Base-by-base conservation (phyloP, 305 asterid species). In the Rubia tinctorum region DNA sequence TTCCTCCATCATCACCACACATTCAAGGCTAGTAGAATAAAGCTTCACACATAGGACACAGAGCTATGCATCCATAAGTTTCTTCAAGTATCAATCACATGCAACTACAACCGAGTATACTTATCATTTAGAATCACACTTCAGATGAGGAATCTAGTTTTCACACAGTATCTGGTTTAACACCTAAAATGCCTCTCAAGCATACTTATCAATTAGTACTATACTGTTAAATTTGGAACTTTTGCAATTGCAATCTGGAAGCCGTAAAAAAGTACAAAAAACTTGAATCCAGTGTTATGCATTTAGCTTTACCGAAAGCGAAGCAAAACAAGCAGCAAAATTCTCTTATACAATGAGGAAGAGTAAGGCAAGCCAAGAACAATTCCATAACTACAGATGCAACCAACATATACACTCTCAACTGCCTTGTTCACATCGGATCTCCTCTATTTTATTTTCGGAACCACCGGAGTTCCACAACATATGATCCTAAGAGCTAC, bases 401-500 rank as follows among this genome's bases (percentile, higher is more conserved):
- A 6, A 17, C 20, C 40, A 37, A 58, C 49, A 30, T n/a, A 45
- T 23, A 27, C 23, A 45, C 34, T 59, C 39, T 43, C 56, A 66
- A 66, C 53, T 43, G 74, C 67, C 12, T 15, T 8, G 40, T 55
- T 55, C 68, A 8, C 68, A 30, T 13, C 8, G 14, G 53, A 15
- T 27, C 22, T 67, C 27, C 58, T 15, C 17, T 69, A 5, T 5
- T 53, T 69, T 34, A 34, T 34, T 11, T n/a, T 18, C 64, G 55
- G 25, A 10, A 74, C 20, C 55, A 27, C n/a, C 72, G 27, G 27
- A 42, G 51, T 68, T 68, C 42, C 44, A 69, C 65, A 45, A 37
- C 18, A n/a, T 37, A 59, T 17, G 58, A 64, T 64, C 61, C 76
- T 55, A 66, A 8, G 44, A 55, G 68, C 76, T 30, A 30, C 76